These are phyloP conservation scores for Pythium pectinolyticum DNA, from an alignment of 352 stramenopile genomes.

Conservation along the genomic window DNA sequence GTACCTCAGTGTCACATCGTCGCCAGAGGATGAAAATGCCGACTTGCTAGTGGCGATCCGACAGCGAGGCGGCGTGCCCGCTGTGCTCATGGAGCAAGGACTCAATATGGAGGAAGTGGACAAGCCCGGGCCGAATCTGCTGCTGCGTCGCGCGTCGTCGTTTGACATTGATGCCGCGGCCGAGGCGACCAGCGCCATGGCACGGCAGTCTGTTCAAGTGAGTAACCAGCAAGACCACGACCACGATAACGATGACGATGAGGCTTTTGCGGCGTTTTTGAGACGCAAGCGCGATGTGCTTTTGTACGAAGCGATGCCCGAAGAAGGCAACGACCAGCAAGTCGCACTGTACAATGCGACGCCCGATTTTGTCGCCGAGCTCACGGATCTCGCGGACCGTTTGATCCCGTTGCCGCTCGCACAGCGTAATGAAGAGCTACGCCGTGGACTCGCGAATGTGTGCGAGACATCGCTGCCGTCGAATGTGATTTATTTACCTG, in stretches of 20 bases:
- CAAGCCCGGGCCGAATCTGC: conserved; percentile 47
- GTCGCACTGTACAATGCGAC: conserved; percentile 68
- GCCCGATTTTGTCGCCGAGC: conserved; percentile 61
- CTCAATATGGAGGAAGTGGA: conserved; percentile 71
- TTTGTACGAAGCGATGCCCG: conserved; percentile 55
- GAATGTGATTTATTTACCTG: conserved; percentile 75
- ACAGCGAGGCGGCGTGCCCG: conserved; percentile 60
- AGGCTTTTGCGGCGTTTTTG: conserved; percentile 53
- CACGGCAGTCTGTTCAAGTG: conserved; percentile 1
- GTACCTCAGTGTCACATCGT: conserved; percentile 66
- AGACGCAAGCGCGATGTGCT: conserved; percentile 47
- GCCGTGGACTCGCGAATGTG: conserved; percentile 49
- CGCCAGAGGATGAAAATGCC: conserved; percentile 58
- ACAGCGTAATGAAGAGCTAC: conserved; percentile 50
- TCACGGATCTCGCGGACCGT: conserved; percentile 67
- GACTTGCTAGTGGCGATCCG: conserved; percentile 69
- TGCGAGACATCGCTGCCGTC: conserved; percentile 58
- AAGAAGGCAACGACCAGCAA: conserved; percentile 66
- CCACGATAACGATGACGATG: conserved; percentile 46
- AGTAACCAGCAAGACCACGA: too few relatives aligned
- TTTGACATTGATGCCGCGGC: conserved; percentile 54
- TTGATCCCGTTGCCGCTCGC: conserved; percentile 51
- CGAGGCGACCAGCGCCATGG: conserved; percentile 33
- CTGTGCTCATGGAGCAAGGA: conserved; percentile 74
- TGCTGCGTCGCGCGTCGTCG: conserved; percentile 47